Evolutionary conservation across 768 basidiomycete species (phyloP), one percentile per base, ranked within the genome.

Genomic region (Auriscalpium microsporum): DNA sequence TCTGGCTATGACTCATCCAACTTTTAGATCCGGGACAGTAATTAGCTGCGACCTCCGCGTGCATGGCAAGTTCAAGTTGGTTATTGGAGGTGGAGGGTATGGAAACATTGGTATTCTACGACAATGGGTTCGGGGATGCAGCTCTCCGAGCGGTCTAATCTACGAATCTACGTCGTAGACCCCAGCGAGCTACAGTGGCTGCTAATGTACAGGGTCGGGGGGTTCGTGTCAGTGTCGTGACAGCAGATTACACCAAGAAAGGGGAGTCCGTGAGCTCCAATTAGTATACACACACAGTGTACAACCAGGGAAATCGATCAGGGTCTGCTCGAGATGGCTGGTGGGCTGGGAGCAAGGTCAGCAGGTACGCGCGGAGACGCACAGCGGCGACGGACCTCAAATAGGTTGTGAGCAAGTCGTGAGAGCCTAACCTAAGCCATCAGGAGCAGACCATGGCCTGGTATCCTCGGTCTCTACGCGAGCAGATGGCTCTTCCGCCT

Each of bases 391-490:
- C 28, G 3, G 17, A 48, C 42, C n/a, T 38, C 19, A 11, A 50
- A n/a, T 17, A 40, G 28, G 28, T 28, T 7, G 28, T 28, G 28
- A 28, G 28, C 28, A 28, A 28, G 28, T 28, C 28, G 28, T 28
- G 28, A 28, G 28, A 28, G 28, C n/a, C 47, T 51, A 52, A 28
- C 44, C n/a, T 42, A 58, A 51, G 6, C 55, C 46, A 23, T 58
- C 58, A 23, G 60, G 52, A 23, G 58, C 53, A 47, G 60, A 56
- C 45, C 28, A 17, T 7, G 55, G 58, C 45, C 59, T 60, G 42
- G 52, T 23, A 19, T 59, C 21, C 33, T 23, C 36, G 28, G 34
- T 52, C 21, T 40, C 48, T 48, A 28, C 34, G 42, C 28, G 52
- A 52, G 53, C 46, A 45, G 55, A 45, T 16, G 17, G 28, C 5